phyloP scores from a whole-genome alignment of 208 protist genomes.

The Trypanosoma lewisi region DNA sequence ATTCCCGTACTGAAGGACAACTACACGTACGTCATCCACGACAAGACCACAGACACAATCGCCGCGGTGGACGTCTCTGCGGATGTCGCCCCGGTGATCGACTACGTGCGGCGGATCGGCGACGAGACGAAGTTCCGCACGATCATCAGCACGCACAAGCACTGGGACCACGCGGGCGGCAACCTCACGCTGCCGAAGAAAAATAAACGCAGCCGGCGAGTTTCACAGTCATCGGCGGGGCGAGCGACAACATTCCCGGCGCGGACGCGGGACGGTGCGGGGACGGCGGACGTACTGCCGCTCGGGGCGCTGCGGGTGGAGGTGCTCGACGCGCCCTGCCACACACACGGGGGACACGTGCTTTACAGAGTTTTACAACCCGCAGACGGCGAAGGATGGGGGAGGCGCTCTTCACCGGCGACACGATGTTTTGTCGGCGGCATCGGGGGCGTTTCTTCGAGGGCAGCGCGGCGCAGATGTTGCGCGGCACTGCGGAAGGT shows the following conservation, averaged over 20 bases:
- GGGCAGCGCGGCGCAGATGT: conserved; percentile 80
- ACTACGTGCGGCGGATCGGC: conserved; percentile 35
- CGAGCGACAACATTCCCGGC: conserved; percentile 65
- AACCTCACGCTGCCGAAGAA: conserved; percentile 58
- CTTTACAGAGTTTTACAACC: conserved; percentile 52
- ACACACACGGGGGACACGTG: conserved; percentile 89
- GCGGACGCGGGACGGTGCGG: conserved; percentile 53
- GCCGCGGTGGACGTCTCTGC: conserved; percentile 87
- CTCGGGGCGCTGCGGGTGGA: conserved; percentile 64
- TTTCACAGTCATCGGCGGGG: conserved; percentile 75
- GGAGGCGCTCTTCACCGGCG: conserved; percentile 92
- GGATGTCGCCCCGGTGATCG: conserved; percentile 63
- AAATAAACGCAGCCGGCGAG: conserved; percentile 15
- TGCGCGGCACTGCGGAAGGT: conserved; percentile 59
- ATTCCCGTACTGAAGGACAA: conserved; percentile 90
- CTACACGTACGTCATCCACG: conserved; percentile 89
- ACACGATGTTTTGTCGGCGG: conserved; percentile 94
- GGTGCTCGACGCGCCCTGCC: conserved; percentile 83
- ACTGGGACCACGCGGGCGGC: conserved; percentile 91
- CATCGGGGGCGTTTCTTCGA: conserved; percentile 94
- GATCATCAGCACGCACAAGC: conserved; percentile 93
- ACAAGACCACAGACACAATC: conserved; percentile 50
- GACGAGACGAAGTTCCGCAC: conserved; percentile 36
- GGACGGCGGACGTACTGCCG: conserved; percentile 58
- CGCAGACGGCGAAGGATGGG: conserved; percentile 36